A percentile compares a stretch with the other conserved stretches of the same genome.
These are phyloP conservation scores for Tagetes patula DNA, from an alignment of 129 eudicot genomes.

Conservation along the genomic window DNA sequence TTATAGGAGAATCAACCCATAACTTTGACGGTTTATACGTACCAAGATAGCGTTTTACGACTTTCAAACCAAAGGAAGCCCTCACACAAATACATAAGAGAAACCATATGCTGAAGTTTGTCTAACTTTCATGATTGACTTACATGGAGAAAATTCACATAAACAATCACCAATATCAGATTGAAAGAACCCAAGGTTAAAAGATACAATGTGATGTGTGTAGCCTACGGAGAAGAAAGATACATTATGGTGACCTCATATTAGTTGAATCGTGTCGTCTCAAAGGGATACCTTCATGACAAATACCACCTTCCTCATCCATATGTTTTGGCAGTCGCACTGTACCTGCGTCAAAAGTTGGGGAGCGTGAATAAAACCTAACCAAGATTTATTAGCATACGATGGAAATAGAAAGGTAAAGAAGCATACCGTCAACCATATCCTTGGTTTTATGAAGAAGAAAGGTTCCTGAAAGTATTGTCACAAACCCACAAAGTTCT, in stretches of 20 bases:
- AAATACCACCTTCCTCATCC: constrained; percentile 62
- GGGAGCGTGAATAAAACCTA: not conserved
- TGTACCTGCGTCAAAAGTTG: constrained; percentile 40
- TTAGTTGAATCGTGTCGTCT: constrained; percentile 67
- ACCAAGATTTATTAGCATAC: not conserved
- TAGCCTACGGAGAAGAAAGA: constrained; percentile 4
- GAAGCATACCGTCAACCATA: constrained; percentile 72
- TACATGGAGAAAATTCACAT: constrained; percentile 22
- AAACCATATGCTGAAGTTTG: constrained; percentile 13
- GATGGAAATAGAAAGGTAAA: constrained; percentile 1
- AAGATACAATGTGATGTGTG: constrained; percentile 8
- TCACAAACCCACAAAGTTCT: constrained; percentile 95
- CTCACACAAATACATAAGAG: not conserved
- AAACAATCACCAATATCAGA: not conserved
- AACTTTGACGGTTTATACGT: not conserved
- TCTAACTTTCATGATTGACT: constrained; percentile 16
- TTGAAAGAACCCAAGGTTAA: no score
- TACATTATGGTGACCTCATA: constrained; percentile 45
- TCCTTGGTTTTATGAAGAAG: constrained; percentile 97
- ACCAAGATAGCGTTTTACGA: not conserved
- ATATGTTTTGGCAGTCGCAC: constrained; percentile 50
- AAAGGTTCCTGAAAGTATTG: constrained; percentile 93
- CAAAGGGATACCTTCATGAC: constrained; percentile 72
- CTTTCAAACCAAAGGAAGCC: not conserved
- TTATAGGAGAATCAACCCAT: not conserved